These are phyloP conservation scores for Bipolaris zeicola DNA, from an alignment of 2,329 filamentous ascomycete genomes.

Conservation along the genomic window DNA sequence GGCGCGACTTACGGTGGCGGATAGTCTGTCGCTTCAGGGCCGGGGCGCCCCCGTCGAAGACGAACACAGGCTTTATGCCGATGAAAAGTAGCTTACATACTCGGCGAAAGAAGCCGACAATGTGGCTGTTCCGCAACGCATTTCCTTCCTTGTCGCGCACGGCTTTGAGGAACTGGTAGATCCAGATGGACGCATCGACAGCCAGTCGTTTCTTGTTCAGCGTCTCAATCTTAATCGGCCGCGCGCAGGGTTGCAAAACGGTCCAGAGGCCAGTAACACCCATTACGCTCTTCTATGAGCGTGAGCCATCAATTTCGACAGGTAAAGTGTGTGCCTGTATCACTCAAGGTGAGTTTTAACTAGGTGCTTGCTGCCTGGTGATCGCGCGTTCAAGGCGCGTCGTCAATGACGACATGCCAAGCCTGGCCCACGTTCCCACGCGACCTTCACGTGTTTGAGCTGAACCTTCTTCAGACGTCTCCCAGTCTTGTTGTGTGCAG, in stretches of 20 bases:
- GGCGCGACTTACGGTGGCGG: conserved; percentile 72
- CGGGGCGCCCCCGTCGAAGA: conserved; percentile 96
- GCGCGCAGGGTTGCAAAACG: conserved; percentile 90
- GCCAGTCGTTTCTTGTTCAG: conserved; percentile 95
- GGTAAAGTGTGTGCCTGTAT: not conserved
- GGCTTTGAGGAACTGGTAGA: conserved; percentile 98
- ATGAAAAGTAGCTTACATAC: conserved; percentile 98
- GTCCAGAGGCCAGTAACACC: conserved; percentile 98
- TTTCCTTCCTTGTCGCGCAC: conserved; percentile 99
- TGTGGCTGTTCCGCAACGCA: conserved; percentile 90
- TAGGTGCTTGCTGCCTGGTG: conserved; percentile 22
- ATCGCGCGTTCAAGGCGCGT: conserved; percentile 26
- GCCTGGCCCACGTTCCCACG: not conserved
- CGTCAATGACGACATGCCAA: conserved; percentile 24
- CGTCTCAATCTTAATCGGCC: conserved; percentile 94
- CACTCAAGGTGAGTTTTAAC: not conserved
- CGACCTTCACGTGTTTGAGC: not conserved
- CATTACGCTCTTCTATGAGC: conserved; percentile 60
- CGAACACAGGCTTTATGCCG: conserved; percentile 94
- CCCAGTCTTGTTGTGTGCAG: not conserved
- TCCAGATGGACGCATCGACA: conserved; percentile 98
- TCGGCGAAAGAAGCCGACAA: conserved; percentile 96
- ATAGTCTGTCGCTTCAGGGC: conserved; percentile 91
- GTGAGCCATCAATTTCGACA: conserved; percentile 21
- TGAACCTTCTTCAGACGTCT: not conserved